These are phyloP conservation scores for Biscogniauxia mediterranea DNA, from an alignment of 2,329 filamentous ascomycete genomes.

Conservation along the genomic window DNA sequence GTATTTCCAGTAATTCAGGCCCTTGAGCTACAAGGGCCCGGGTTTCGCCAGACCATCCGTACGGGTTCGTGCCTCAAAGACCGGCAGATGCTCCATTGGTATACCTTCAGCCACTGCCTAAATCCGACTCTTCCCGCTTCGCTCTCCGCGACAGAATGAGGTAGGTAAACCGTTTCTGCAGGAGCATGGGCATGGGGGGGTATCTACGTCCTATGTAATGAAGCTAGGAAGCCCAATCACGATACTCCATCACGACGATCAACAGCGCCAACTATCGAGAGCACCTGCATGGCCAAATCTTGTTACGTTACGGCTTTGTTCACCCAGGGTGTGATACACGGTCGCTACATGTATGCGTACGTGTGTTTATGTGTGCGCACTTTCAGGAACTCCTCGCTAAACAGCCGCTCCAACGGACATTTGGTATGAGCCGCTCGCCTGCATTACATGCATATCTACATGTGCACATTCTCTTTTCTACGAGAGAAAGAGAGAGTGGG, in stretches of 20 bases:
- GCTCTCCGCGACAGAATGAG: neutral
- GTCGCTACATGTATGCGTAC: neutral
- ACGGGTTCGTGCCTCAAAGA: neutral
- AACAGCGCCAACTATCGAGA: neutral
- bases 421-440: neutral
- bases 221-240: neutral
- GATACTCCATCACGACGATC: neutral
- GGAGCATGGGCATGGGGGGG: neutral
- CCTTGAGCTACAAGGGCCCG: neutral
- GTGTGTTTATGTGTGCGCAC: conserved; percentile 2
- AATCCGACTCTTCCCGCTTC: neutral
- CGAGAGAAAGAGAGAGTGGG: no score
- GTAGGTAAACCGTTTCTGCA: neutral
- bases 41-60: neutral
- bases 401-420: neutral
- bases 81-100: neutral
- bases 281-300: neutral
- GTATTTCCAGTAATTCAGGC: neutral
- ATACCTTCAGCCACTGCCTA: neutral
- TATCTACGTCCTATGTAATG: neutral
- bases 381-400: neutral
- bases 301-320: neutral
- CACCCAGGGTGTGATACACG: neutral
- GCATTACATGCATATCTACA: neutral
- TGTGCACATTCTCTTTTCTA: neutral